These are phyloP conservation scores for Solanum chiquidenum DNA, from an alignment of 257 asterid species.

Conservation along the genomic window DNA sequence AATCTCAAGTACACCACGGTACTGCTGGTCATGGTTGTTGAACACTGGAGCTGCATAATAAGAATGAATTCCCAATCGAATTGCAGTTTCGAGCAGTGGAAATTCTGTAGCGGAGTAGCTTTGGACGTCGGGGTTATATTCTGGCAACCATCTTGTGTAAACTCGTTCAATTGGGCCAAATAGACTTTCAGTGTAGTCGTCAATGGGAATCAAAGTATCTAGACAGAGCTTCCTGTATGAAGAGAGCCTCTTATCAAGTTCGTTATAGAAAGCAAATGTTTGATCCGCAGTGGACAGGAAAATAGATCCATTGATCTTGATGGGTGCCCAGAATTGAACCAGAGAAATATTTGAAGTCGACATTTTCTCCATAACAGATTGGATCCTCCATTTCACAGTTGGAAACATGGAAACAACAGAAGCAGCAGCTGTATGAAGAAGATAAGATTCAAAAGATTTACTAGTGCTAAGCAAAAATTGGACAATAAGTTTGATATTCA, in stretches of 20 bases:
- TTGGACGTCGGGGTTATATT: background rate
- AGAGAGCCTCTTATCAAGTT: background rate
- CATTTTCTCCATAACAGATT: background rate
- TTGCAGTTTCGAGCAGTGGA: background rate
- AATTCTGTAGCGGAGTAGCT: background rate
- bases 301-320: background rate
- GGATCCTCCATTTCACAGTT: background rate
- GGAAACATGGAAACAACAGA: background rate
- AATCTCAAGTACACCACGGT: background rate
- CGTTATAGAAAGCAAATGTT: background rate
- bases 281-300: background rate
- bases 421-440: background rate
- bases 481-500: too few relatives aligned
- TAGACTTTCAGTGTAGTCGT: background rate
- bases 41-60: background rate
- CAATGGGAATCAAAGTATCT: background rate
- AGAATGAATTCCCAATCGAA: background rate
- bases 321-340: background rate
- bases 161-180: background rate
- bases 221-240: background rate
- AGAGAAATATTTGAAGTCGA: background rate
- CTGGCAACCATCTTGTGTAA: background rate
- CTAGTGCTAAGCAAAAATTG: too few relatives aligned
- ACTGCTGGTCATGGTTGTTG: background rate
- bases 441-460: background rate